Percentiles rank a stretch among this genome's conserved stretches.
phyloP scores from a whole-genome alignment of 2,329 filamentous ascomycete genomes.

The Exophiala mesophila region DNA sequence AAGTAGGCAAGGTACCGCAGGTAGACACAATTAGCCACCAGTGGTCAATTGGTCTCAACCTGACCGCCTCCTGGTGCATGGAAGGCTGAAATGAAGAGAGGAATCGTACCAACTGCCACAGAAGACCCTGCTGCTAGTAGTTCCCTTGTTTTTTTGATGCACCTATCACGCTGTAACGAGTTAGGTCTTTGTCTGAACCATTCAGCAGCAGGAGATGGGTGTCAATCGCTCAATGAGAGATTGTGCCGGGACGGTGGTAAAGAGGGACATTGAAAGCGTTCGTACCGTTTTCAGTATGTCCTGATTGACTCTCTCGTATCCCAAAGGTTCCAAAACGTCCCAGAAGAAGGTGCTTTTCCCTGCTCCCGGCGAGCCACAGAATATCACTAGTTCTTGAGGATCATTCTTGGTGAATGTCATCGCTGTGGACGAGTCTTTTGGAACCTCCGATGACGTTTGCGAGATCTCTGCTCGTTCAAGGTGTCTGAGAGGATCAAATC shows the following conservation, averaged over 20 bases:
- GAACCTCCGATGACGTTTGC: background rate
- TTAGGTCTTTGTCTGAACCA: background rate
- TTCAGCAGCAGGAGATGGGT: background rate
- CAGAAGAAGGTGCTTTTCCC: conserved; percentile 92
- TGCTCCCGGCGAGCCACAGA: conserved; percentile 82
- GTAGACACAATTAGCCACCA: too few relatives aligned
- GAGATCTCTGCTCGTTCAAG: conserved; percentile 28
- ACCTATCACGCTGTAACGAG: conserved; percentile 51
- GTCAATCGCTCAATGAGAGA: too few relatives aligned
- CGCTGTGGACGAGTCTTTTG: background rate
- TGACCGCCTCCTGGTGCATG: background rate
- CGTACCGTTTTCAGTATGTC: conserved; percentile 71
- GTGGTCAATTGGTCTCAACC: too few relatives aligned
- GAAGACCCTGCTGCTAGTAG: conserved; percentile 61
- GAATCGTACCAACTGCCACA: conserved; percentile 66
- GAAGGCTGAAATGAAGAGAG: background rate
- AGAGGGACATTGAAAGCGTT: conserved; percentile 10
- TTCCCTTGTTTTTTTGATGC: conserved; percentile 66
- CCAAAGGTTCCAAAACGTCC: conserved; percentile 68
- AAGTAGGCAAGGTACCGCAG: too few relatives aligned
- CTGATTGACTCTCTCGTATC: conserved; percentile 84
- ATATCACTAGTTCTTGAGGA: conserved; percentile 69
- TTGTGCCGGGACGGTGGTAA: background rate
- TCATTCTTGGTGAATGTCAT: conserved; percentile 54
- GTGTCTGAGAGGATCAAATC: conserved; percentile 66